Evolutionary conservation across 495 filamentous ascomycete species (phyloP).

Genomic region (Penicillium turbatum): DNA sequence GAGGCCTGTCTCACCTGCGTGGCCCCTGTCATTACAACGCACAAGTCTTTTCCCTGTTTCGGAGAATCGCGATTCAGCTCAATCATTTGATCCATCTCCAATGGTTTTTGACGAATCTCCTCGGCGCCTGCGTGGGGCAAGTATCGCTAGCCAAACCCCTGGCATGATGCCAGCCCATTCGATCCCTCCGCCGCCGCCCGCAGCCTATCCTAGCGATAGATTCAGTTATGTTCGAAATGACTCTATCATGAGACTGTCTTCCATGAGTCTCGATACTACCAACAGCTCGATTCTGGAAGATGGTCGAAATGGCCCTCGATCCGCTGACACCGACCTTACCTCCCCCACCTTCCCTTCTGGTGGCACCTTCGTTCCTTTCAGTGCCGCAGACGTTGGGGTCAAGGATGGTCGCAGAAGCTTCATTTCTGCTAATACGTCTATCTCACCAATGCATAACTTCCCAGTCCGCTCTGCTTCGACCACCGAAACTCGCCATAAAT

Average conservation of each 20-base stretch:
- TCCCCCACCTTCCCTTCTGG: slow-evolving; percentile 37
- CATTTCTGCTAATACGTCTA: slow-evolving; percentile 18
- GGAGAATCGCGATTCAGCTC: slow-evolving; percentile 15
- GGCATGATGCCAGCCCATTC: slow-evolving; percentile 39
- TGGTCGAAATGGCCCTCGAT: slow-evolving; percentile 24
- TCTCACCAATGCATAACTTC: slow-evolving; percentile 30
- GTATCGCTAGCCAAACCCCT: slow-evolving; percentile 40
- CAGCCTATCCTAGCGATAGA: slow-evolving; percentile 33
- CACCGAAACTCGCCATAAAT: slow-evolving; percentile 21
- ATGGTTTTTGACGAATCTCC: slow-evolving; percentile 26
- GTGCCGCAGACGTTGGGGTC: slow-evolving; percentile 43
- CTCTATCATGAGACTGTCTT: slow-evolving; percentile 39
- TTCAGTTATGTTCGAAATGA: slow-evolving; percentile 40
- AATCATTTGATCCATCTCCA: slow-evolving; percentile 13
- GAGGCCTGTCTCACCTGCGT: slow-evolving; percentile 33
- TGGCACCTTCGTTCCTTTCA: slow-evolving; percentile 39
- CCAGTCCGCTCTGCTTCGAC: slow-evolving; percentile 29
- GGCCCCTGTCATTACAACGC: slow-evolving; percentile 24
- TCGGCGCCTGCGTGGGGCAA: slow-evolving; percentile 31
- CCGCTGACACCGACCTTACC: slow-evolving; percentile 27
- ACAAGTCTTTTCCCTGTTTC: slow-evolving; percentile 28
- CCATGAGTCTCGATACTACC: slow-evolving; percentile 44
- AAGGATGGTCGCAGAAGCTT: slow-evolving; percentile 33
- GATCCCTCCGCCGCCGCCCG: slow-evolving; percentile 44
- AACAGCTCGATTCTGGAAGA: slow-evolving; percentile 50